A percentile compares a stretch with the other conserved stretches of the same genome.
Evolutionary conservation across 1,139 yeast genomes (phyloP).

Genomic region (Saccharomyces pastorianus): DNA sequence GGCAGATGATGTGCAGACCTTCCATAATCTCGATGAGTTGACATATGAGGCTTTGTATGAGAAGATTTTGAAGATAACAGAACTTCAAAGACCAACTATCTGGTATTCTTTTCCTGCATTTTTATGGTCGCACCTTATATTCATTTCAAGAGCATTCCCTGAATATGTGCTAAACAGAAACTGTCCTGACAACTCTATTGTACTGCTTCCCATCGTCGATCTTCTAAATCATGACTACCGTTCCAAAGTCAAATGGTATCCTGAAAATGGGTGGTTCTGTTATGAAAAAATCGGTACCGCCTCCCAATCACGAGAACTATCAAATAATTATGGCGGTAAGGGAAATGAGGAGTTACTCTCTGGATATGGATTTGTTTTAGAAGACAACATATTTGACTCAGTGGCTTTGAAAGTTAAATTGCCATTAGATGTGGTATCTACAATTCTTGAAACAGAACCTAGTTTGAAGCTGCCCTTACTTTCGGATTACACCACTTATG

Average conservation of each 20-base stretch:
- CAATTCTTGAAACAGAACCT: constrained; percentile 31
- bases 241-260: constrained; percentile 59
- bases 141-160: constrained; percentile 77
- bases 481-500: constrained; percentile 35
- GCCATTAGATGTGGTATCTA: constrained; percentile 31
- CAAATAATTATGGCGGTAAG: constrained; percentile 79
- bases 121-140: constrained; percentile 66
- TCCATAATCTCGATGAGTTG: constrained; percentile 3
- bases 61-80: constrained; percentile 4
- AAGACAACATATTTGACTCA: constrained; percentile 53
- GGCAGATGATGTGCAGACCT: not conserved
- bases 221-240: constrained; percentile 61
- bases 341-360: constrained; percentile 63
- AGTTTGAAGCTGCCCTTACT: constrained; percentile 43
- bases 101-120: constrained; percentile 64
- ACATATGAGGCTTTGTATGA: constrained; percentile 8
- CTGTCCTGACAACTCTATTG: constrained; percentile 36
- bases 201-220: constrained; percentile 73
- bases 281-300: constrained; percentile 20
- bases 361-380: constrained; percentile 61
- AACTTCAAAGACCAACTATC: constrained; percentile 3
- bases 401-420: constrained; percentile 50
- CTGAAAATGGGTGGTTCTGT: constrained; percentile 22
- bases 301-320: constrained; percentile 43
- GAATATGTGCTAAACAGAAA: constrained; percentile 37